Evolutionary conservation across 192 early-diverging fungal species (phyloP), one percentile per base, ranked within the genome.

Genomic region (Gigaspora rosea): DNA sequence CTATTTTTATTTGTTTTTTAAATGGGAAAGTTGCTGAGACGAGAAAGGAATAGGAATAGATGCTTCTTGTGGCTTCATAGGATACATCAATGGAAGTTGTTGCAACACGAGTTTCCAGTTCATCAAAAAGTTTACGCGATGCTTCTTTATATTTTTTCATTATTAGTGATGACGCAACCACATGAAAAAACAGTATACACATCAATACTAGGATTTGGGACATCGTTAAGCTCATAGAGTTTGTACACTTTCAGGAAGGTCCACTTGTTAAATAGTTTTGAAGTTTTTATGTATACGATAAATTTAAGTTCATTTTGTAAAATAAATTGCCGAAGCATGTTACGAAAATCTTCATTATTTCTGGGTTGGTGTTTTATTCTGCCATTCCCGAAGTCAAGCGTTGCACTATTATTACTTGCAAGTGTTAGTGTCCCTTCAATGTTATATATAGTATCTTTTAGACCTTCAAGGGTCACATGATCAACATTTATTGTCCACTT

Each of bases 1-100:
- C 64, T 35, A 66, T 66, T 18, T 66, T 66, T 66, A 66, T 66
- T 66, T 66, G 64, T 33, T 12, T n/a, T n/a, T n/a, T n/a, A n/a
- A n/a, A n/a, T n/a, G n/a, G n/a, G n/a, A n/a, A n/a, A n/a, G n/a
- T n/a, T n/a, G n/a, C n/a, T n/a, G n/a, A n/a, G n/a, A n/a, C n/a
- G n/a, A n/a, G n/a, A n/a, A n/a, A n/a, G n/a, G n/a, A n/a, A n/a
- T n/a, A n/a, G n/a, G n/a, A n/a, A n/a, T n/a, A n/a, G n/a, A 66
- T 66, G 46, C 64, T 66, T 66, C 35, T 66, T 47, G 64, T 66
- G 33, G 46, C 64, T 32, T 66, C 64, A 18, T 66, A 66, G 3
- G 64, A 66, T 46, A 58, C 57, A 6, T 66, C 64, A 18, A 66
- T 35, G 64, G 8, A 35, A 32, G 12, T 66, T 66, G 64, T 66